Evolutionary conservation across 2,329 filamentous ascomycete species (phyloP).

Genomic region (Apiospora malaysiana): DNA sequence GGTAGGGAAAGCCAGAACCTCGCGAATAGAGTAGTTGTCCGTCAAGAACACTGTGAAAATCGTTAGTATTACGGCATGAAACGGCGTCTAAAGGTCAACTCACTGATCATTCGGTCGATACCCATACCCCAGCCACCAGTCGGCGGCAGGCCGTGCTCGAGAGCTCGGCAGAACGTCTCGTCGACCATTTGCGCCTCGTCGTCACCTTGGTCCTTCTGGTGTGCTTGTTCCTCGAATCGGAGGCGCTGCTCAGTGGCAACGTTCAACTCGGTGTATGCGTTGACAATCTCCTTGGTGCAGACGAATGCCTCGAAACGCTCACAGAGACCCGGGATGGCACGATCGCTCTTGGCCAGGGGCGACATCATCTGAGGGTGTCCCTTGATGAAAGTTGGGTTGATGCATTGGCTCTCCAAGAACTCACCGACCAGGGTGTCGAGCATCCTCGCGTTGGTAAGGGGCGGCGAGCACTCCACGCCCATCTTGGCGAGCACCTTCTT

Average conservation of each 20-base stretch:
- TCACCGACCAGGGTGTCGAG: constrained; percentile 94
- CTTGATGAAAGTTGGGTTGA: constrained; percentile 91
- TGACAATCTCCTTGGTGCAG: constrained; percentile 95
- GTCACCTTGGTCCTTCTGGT: constrained; percentile 95
- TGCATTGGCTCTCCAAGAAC: constrained; percentile 78
- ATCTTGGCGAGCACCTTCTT: constrained; percentile 69
- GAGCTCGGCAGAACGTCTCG: constrained; percentile 89
- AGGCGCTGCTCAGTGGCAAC: constrained; percentile 93
- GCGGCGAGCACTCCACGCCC: constrained; percentile 87
- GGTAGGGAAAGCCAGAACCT: constrained; percentile 95
- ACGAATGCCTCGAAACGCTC: constrained; percentile 98
- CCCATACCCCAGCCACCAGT: constrained; percentile 98
- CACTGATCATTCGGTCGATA: constrained; percentile 83
- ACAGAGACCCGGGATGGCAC: constrained; percentile 79
- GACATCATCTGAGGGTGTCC: constrained; percentile 83
- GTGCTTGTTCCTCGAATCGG: constrained; percentile 92
- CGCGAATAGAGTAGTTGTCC: constrained; percentile 94
- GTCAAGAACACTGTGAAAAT: constrained; percentile 75
- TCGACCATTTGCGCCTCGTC: constrained; percentile 96
- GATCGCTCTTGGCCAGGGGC: constrained; percentile 94
- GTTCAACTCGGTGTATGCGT: constrained; percentile 98
- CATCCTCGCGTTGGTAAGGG: constrained; percentile 93
- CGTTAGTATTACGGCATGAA: neutral
- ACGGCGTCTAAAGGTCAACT: constrained; percentile 82
- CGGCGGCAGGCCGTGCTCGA: constrained; percentile 90